Evolutionary conservation across 192 early-diverging fungal genomes (phyloP), one percentile per base, ranked within the genome.

Genomic region (Dispira simplex): DNA sequence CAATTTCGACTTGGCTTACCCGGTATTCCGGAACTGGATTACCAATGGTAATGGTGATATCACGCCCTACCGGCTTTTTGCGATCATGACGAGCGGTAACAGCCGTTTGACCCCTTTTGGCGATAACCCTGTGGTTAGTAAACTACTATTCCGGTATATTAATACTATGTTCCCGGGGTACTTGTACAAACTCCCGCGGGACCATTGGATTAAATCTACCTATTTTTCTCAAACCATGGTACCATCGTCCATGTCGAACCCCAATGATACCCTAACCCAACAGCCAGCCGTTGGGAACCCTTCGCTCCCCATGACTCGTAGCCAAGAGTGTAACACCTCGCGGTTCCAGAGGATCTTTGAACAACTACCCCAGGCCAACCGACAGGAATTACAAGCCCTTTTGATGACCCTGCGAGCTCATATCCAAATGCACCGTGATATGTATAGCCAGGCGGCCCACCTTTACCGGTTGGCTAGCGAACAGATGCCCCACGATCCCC

Each of bases 1-100:
- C 45, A 25, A 54, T 14, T 43, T 51, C 46, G 62, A 67, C 46
- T 66, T 65, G 23, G 32, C 71, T 14, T 73, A 76, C 53, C 59
- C 59, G 20, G 8, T 46, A 5, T 25, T 20, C 39, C 59, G 59
- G 32, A n/a, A 5, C 11, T 21, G 23, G 23, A 21, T 62, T 21
- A 9, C 54, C 54, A 14, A 56, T 21, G 1, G 23, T 39, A 39
- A 39, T 39, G 26, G 51, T 53, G 51, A 53, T n/a, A 26, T 53
- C 21, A 26, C 51, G 9, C 26, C 26, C 26, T 53, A 2, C 18
- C 51, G 51, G 51, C 51, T 53, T 9, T 18, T n/a, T 53, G n/a
- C 21, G 21, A 26, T 26, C 51, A 53, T 53, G 51, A 20, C 26
- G 3, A 25, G 51, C 18, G 51, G 26, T 53, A 26, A 26, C 8